Percentiles rank a stretch among this genome's conserved stretches.
Evolutionary conservation across 306 rosid species (phyloP).

Genomic region (Sechiopsis laciniata): DNA sequence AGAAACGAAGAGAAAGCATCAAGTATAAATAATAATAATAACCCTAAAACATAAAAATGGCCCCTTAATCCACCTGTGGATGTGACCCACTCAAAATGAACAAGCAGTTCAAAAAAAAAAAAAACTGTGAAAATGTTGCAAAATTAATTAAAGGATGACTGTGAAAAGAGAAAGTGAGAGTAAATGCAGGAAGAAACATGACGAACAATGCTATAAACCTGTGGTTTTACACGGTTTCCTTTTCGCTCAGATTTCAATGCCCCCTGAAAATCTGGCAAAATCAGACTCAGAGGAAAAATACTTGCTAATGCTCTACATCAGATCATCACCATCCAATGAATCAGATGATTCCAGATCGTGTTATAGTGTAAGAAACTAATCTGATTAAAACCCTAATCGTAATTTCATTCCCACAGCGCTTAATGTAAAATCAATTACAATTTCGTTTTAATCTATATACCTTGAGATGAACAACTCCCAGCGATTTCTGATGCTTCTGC

Average conservation of each 20-base stretch:
- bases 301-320: background rate
- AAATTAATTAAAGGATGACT: background rate
- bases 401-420: background rate
- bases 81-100: slow-evolving; percentile 53
- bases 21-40: background rate
- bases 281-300: slow-evolving; percentile 10
- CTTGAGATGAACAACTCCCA: slow-evolving; percentile 84
- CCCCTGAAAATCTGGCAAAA: slow-evolving; percentile 24
- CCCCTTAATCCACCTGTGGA: slow-evolving; percentile 41
- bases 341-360: background rate
- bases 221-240: slow-evolving; percentile 23
- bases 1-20: background rate
- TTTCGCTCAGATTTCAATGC: slow-evolving; percentile 27
- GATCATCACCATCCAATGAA: background rate
- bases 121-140: slow-evolving; percentile 2
- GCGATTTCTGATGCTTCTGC: slow-evolving; percentile 50
- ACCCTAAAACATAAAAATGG: slow-evolving; percentile 18
- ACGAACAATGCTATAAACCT: slow-evolving; percentile 30
- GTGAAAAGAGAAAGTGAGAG: background rate
- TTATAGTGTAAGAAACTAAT: background rate
- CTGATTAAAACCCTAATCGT: background rate
- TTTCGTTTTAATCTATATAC: slow-evolving; percentile 26
- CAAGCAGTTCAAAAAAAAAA: slow-evolving; percentile 29
- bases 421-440: background rate
- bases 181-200: slow-evolving; percentile 18